phyloP scores from a whole-genome alignment of 2,329 filamentous ascomycete species.

The Chaetomium globosum region DNA sequence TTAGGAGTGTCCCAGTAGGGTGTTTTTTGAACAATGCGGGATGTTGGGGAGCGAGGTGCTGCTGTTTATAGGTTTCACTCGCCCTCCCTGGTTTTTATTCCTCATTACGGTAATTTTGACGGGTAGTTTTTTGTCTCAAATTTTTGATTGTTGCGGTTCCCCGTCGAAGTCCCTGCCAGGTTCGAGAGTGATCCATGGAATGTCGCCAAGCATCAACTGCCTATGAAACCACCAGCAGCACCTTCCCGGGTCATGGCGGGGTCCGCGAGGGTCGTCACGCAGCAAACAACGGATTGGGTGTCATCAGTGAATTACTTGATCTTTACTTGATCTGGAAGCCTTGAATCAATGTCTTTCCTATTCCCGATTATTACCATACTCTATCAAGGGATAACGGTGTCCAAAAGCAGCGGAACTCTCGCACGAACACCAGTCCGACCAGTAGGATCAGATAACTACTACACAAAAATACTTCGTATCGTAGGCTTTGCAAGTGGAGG shows the following conservation, averaged over 20 bases:
- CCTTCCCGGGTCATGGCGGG: not conserved
- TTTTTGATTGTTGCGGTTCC: not conserved
- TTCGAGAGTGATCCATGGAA: slow-evolving; percentile 26
- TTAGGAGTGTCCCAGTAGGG: not conserved
- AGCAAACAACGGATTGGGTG: not conserved
- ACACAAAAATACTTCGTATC: not conserved
- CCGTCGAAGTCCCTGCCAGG: slow-evolving; percentile 18
- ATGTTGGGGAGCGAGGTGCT: not conserved
- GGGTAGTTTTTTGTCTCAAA: not conserved
- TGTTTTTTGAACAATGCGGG: not conserved
- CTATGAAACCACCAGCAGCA: not conserved
- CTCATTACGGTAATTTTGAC: not conserved
- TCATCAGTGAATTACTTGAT: not conserved
- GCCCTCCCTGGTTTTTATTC: not conserved
- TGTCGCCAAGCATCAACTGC: not conserved
- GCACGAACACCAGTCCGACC: not conserved
- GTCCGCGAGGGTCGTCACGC: not conserved
- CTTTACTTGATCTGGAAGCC: not conserved
- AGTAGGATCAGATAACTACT: not conserved
- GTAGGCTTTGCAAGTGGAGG: not conserved
- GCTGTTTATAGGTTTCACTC: not conserved
- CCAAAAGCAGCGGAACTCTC: not conserved
- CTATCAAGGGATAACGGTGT: not conserved
- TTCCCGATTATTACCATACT: not conserved
- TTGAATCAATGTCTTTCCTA: not conserved